These are phyloP conservation scores for Rhodotorula babjevae DNA, from an alignment of 768 basidiomycete genomes.

Conservation along the genomic window DNA sequence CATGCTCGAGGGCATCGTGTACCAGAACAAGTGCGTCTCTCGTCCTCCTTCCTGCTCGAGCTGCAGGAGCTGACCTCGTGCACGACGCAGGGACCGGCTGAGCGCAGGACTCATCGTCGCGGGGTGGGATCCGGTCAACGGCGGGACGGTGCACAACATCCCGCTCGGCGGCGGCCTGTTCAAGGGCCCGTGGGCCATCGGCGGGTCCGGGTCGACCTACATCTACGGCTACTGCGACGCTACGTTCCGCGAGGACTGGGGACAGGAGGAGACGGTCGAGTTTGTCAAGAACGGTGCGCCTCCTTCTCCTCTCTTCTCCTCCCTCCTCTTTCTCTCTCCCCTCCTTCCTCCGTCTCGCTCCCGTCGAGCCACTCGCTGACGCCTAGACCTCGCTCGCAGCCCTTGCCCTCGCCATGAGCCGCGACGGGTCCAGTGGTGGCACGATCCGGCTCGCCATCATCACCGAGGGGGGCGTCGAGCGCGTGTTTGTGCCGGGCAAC, in stretches of 20 bases:
- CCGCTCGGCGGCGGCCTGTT: slow-evolving; percentile 95
- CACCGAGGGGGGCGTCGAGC: slow-evolving; percentile 83
- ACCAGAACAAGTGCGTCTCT: slow-evolving; percentile 72
- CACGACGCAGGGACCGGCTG: slow-evolving; percentile 48
- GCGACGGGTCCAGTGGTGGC: slow-evolving; percentile 97
- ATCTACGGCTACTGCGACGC: slow-evolving; percentile 99
- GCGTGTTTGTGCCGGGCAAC: slow-evolving; percentile 74
- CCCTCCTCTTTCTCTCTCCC: too few species aligned
- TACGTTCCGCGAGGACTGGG: slow-evolving; percentile 91
- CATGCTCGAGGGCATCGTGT: slow-evolving; percentile 80
- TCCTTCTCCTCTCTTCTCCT: too few species aligned
- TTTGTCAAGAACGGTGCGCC: slow-evolving; percentile 91
- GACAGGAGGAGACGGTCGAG: slow-evolving; percentile 76
- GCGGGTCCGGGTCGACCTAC: slow-evolving; percentile 86
- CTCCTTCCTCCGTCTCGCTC: too few species aligned
- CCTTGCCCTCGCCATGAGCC: slow-evolving; percentile 87
- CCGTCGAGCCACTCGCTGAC: neutral
- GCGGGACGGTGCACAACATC: slow-evolving; percentile 93
- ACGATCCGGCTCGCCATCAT: slow-evolving; percentile 97
- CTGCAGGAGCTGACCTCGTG: too few species aligned
- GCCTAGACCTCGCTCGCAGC: slow-evolving; percentile 52
- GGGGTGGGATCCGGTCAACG: slow-evolving; percentile 88
- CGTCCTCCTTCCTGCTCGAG: neutral
- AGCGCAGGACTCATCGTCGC: slow-evolving; percentile 95
- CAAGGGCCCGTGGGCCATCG: slow-evolving; percentile 97